These are phyloP conservation scores for Penicillium palitans DNA, from an alignment of 2,329 filamentous ascomycete species.

Conservation along the genomic window DNA sequence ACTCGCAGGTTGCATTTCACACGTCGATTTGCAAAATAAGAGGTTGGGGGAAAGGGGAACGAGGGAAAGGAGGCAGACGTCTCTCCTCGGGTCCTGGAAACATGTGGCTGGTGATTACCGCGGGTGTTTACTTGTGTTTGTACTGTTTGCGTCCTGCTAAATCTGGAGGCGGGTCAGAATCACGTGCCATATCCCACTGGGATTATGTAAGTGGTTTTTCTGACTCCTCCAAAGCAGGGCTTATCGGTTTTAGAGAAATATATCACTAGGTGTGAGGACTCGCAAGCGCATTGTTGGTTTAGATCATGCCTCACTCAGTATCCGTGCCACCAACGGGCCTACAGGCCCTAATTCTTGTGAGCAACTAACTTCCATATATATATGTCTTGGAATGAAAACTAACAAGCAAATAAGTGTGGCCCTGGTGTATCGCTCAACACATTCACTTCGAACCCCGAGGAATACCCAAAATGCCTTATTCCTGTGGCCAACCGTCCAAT, in stretches of 20 bases:
- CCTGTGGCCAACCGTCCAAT: constrained; percentile 53
- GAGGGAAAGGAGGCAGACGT: constrained; percentile 17
- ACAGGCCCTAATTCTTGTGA: constrained; percentile 51
- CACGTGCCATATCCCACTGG: neutral
- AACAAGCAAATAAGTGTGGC: constrained; percentile 15
- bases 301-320: constrained; percentile 34
- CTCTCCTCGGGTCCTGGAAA: constrained; percentile 40
- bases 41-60: constrained; percentile 22
- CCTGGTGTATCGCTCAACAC: constrained; percentile 52
- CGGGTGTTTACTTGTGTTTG: constrained; percentile 34
- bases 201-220: constrained; percentile 4
- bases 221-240: constrained; percentile 3
- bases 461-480: constrained; percentile 43
- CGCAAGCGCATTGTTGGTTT: neutral
- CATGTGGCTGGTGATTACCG: constrained; percentile 45
- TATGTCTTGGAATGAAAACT: neutral
- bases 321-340: constrained; percentile 59
- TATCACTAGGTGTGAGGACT: constrained; percentile 1
- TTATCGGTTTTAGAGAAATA: constrained; percentile 7
- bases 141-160: constrained; percentile 29
- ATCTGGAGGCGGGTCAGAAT: constrained; percentile 26
- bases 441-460: constrained; percentile 51
- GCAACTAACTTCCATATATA: neutral
- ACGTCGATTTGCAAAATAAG: constrained; percentile 17
- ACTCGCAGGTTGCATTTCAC: constrained; percentile 37